Evolutionary conservation across 163 green algal genomes (phyloP), one percentile per base, ranked within the genome.

Genomic region (Scenedesmus sp.): DNA sequence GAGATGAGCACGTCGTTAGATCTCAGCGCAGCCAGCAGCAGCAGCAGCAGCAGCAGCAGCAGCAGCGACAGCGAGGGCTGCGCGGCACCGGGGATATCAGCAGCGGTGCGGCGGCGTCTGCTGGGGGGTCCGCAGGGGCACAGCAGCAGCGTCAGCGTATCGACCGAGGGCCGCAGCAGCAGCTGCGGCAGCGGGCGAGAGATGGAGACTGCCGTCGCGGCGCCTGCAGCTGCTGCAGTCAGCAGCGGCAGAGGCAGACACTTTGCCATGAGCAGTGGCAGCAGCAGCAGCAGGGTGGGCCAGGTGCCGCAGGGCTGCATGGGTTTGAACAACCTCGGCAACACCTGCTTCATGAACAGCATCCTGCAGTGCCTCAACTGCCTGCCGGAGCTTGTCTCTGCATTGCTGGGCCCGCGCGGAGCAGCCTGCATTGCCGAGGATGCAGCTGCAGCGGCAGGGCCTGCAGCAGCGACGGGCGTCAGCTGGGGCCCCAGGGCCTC

Each of bases 291-390:
- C 18, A 56, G 42, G 42, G 13, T 24, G 6, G 35, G 70, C 33
- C 37, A 81, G 42, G 22, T 82, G 83, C 88, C 91, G 42, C 26
- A 24, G 20, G 95, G 95, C 76, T 93, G 93, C 83, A 93, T 97
- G 3, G 97, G 97, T n/a, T 93, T 99, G 56, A 22, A 89, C 40
- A 99, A 99, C 94, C 90, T 98, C 59, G 97, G 97, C 90, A 99
- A 99, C 94, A 98, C 97, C 0, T 99, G 97, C 94, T 99, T 98
- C 91, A 95, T 97, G 93, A 99, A 98, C 94, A 96, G 93, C 88
- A 94, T 97, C 1, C 90, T 99, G 90, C 97, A 99, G 94, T 97
- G 95, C 90, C 93, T 99, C n/a, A 94, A 94, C 46, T 94, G 96
- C 35, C 95, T 97, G n/a, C 95, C 94, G 26, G 95, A 97, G 91